phyloP scores from a whole-genome alignment of 768 basidiomycete genomes.

The Rickenella mellea region DNA sequence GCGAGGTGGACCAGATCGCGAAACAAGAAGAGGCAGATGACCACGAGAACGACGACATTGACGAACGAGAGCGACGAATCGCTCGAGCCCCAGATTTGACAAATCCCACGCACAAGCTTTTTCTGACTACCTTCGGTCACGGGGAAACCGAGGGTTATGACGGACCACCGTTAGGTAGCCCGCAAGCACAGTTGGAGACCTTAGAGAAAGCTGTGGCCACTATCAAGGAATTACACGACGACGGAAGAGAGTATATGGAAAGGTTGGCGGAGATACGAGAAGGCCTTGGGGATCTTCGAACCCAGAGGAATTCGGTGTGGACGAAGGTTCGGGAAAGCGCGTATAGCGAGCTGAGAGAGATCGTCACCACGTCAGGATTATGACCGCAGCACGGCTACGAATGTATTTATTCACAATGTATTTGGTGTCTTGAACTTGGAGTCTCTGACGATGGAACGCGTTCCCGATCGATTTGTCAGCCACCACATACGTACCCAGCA shows the following conservation, averaged over 20 bases:
- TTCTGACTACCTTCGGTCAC: slow-evolving; percentile 43
- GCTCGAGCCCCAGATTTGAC: slow-evolving; percentile 60
- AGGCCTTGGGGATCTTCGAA: slow-evolving; percentile 62
- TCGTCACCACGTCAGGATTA: too few relatives aligned
- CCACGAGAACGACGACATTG: slow-evolving; percentile 27
- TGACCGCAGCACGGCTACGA: too few relatives aligned
- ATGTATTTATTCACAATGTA: too few relatives aligned
- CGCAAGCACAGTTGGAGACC: slow-evolving; percentile 57
- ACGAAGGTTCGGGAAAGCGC: slow-evolving; percentile 65
- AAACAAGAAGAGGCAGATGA: slow-evolving; percentile 64
- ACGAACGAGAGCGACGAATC: slow-evolving; percentile 31
- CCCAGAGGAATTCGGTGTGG: slow-evolving; percentile 70
- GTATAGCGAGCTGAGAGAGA: slow-evolving; percentile 65
- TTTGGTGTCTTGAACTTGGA: too few relatives aligned
- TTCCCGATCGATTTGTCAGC: too few relatives aligned
- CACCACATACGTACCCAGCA: too few relatives aligned
- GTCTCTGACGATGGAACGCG: too few relatives aligned
- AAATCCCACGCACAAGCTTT: slow-evolving; percentile 56
- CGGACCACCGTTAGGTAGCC: slow-evolving; percentile 52
- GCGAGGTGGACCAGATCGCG: slow-evolving; percentile 37
- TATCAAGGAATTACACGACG: slow-evolving; percentile 75
- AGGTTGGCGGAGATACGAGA: slow-evolving; percentile 79
- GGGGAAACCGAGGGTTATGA: slow-evolving; percentile 40
- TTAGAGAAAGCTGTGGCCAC: slow-evolving; percentile 68
- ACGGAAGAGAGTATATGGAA: slow-evolving; percentile 80